Base-by-base conservation (phyloP, 345 rosid genomes). In the Mangifera indica region DNA sequence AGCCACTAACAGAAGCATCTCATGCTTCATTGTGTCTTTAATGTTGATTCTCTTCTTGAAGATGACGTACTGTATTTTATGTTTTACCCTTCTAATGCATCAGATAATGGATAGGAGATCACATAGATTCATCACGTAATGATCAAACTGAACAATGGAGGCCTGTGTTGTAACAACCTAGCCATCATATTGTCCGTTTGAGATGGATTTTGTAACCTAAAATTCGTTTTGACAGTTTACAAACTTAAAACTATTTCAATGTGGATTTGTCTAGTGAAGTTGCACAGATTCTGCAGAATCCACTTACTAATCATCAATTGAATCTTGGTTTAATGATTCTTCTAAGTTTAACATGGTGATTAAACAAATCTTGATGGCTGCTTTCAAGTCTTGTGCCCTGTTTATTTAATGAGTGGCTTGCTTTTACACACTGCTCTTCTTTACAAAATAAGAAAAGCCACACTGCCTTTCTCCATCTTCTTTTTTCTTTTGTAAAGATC, bases 1-100 rank as follows among this genome's bases (percentile, higher is more conserved):
- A 71, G 72, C 87, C 87, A 76, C 83, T 67, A 73, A 72, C 58
- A 70, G 32, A 67, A 78, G 87, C 81, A 86, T 81, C 86, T 64
- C 63, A 81, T 83, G 74, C 85, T 73, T 69, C 72, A 69, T 68
- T 77, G 66, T 74, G 17, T 63, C 40, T 45, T 72, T 57, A 62
- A 32, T 59, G 40, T 60, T 65, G 73, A 55, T 25, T 63, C 74
- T 60, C 60, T 58, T 37, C 68, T 40, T 70, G 77, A 83, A 63
- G 15, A 40, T 65, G 76, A 70, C 40, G 40, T 20, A n/a, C 20
- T 65, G 60, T 29, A 17, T 69, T 68, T 66, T 13, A 63, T 18
- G 60, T 58, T 66, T 72, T 56, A 55, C 32, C 4, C 53, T 29
- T 53, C 13, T 49, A 29, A 34, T 10, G n/a, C 29, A 25, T 70